A percentile compares a stretch with the other conserved stretches of the same genome.
These are phyloP conservation scores for Exophiala phaeomuriformis DNA, from an alignment of 2,329 filamentous ascomycete genomes.

Conservation along the genomic window DNA sequence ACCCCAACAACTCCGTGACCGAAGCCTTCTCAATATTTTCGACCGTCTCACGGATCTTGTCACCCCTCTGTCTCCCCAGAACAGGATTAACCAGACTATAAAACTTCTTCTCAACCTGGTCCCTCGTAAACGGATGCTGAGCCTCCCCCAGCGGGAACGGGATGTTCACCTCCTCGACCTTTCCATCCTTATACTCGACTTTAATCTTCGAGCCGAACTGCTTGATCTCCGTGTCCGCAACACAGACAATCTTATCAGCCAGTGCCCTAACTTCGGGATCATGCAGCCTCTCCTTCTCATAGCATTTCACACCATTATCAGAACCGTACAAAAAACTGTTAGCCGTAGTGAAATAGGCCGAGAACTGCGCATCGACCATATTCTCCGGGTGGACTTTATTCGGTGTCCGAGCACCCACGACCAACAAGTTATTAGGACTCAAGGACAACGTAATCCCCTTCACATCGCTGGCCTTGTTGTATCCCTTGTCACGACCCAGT, in stretches of 20 bases:
- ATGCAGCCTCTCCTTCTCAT: constrained; percentile 12
- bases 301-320: constrained; percentile 13
- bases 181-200: constrained; percentile 20
- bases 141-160: constrained; percentile 22
- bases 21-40: constrained; percentile 25
- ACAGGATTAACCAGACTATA: constrained; percentile 18
- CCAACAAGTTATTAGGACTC: constrained; percentile 19
- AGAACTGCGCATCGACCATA: constrained; percentile 34
- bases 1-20: constrained; percentile 13
- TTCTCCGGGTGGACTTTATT: constrained; percentile 34
- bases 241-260: constrained; percentile 21
- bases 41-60: constrained; percentile 18
- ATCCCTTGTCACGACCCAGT: constrained; percentile 7
- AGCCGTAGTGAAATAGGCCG: constrained; percentile 32
- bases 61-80: constrained; percentile 10
- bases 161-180: constrained; percentile 15
- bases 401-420: constrained; percentile 32
- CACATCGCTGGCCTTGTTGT: constrained; percentile 6
- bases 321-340: constrained; percentile 22
- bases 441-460: constrained; percentile 14
- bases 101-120: constrained; percentile 24
- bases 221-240: constrained; percentile 13
- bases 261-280: constrained; percentile 16
- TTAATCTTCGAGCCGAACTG: constrained; percentile 17
- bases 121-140: constrained; percentile 23